A percentile compares a stretch with the other conserved stretches of the same genome.
Evolutionary conservation across 495 filamentous ascomycete genomes (phyloP).

Genomic region (Hyaloscypha bicolor): DNA sequence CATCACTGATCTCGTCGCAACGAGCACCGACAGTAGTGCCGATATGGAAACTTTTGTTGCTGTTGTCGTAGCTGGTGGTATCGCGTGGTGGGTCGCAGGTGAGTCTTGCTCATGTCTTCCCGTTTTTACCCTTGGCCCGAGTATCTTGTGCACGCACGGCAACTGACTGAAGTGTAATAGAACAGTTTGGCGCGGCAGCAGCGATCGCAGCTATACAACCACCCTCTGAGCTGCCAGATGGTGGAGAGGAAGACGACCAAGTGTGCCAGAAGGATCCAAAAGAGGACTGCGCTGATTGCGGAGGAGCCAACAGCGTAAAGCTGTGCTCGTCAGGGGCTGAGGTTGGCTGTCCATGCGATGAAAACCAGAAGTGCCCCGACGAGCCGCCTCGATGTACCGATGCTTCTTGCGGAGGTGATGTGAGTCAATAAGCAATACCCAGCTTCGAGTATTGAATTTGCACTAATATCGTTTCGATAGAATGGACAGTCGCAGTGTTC

Average conservation of each 20-base stretch:
- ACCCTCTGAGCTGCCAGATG: slow-evolving; percentile 13
- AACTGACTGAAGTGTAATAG: slow-evolving; percentile 8
- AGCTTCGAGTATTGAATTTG: slow-evolving; percentile 7
- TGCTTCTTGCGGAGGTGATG: slow-evolving; percentile 12
- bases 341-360: slow-evolving; percentile 13
- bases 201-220: slow-evolving; percentile 13
- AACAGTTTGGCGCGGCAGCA: slow-evolving; percentile 7
- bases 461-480: slow-evolving; percentile 12
- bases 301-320: slow-evolving; percentile 9
- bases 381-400: slow-evolving; percentile 13
- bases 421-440: slow-evolving; percentile 13
- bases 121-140: not conserved
- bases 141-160: too few relatives aligned
- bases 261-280: slow-evolving; percentile 8
- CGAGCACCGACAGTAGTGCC: slow-evolving; percentile 2
- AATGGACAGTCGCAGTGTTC: slow-evolving; percentile 13
- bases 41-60: slow-evolving; percentile 12
- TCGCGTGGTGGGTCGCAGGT: slow-evolving; percentile 6
- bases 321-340: slow-evolving; percentile 5
- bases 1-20: slow-evolving; percentile 8
- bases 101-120: slow-evolving; percentile 7
- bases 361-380: slow-evolving; percentile 13
- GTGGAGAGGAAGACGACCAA: slow-evolving; percentile 9
- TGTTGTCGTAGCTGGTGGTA: slow-evolving; percentile 10
- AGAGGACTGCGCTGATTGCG: slow-evolving; percentile 12